Base-by-base conservation (phyloP, 305 asterid species). In the Fraxinus floribunda region DNA sequence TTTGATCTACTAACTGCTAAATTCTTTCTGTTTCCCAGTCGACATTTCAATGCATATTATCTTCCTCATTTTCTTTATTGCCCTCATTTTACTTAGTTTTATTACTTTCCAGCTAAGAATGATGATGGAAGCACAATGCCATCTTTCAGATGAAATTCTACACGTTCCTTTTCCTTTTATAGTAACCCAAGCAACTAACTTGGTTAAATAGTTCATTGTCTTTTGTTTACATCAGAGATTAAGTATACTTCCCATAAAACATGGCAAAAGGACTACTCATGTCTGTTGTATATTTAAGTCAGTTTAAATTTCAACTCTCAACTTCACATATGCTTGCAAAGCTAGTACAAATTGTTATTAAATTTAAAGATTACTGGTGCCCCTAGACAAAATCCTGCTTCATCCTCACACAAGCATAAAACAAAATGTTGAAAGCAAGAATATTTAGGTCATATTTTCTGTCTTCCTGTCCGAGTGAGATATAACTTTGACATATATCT, bases 351-450 rank as follows among this genome's bases (percentile, higher is more conserved):
- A 49, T 49, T 16, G 60, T 15, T 49, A 44, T 44, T 13, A 44
- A 44, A 44, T 44, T 41, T 41, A 3, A 44, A 44, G 55, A 44
- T 13, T 44, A 44, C 5, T 11, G 60, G 60, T 49, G 20, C 20
- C 20, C 20, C 60, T 49, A 49, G 60, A 22, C 9, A 44, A 30
- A 62, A 66, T 39, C 77, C 71, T 66, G 39, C 15, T 52, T 79
- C 29, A 49, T 34, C 55, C 77, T 22, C 78, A 60, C 22, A 18
- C 39, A 36, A 38, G 76, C 55, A 84, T 76, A 79, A 9, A 68
- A 49, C 68, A 49, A 38, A 41, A 41, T 41, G 52, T 4, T 41
- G 15, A 41, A 41, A 44, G 55, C 55, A 44, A 10, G 55, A 44
- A 44, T 44, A 44, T 44, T 44, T 44, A 11, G 55, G 55, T 44